phyloP scores from a whole-genome alignment of 2,329 filamentous ascomycete genomes.

The Venturiaceae sp. region DNA sequence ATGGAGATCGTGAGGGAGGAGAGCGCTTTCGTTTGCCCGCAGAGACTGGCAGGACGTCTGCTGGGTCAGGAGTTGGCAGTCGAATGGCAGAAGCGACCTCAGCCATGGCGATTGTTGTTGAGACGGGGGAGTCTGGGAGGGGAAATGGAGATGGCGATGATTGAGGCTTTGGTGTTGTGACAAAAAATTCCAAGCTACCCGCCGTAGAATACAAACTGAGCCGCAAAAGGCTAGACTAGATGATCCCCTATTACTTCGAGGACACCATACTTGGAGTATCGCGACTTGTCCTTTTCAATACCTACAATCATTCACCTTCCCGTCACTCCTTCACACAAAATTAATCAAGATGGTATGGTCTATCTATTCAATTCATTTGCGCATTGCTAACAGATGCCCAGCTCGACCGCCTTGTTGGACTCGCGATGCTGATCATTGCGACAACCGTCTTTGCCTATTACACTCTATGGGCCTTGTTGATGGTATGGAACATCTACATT shows the following conservation, averaged over 20 bases:
- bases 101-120: background rate
- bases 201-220: too few species aligned
- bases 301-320: background rate
- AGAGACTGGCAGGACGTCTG: background rate
- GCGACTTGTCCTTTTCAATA: background rate
- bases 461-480: constrained; percentile 92
- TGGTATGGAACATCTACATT: constrained; percentile 53
- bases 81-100: constrained; percentile 9
- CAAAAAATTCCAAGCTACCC: background rate
- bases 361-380: background rate
- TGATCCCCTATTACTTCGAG: too few species aligned
- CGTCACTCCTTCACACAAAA: background rate
- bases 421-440: constrained; percentile 66
- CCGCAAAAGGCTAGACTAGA: too few species aligned
- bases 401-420: constrained; percentile 82
- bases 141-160: background rate
- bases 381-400: constrained; percentile 26
- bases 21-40: constrained; percentile 19
- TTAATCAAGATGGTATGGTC: constrained; percentile 4
- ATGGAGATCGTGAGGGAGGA: constrained; percentile 15
- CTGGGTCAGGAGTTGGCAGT: constrained; percentile 9
- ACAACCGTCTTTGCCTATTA: constrained; percentile 80
- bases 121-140: background rate
- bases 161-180: background rate
- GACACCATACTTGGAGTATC: too few species aligned